Percentiles rank a stretch among this genome's conserved stretches.
These are phyloP conservation scores for Rhodotorula sp. DNA, from an alignment of 1,284 basidiomycete genomes.

Conservation along the genomic window DNA sequence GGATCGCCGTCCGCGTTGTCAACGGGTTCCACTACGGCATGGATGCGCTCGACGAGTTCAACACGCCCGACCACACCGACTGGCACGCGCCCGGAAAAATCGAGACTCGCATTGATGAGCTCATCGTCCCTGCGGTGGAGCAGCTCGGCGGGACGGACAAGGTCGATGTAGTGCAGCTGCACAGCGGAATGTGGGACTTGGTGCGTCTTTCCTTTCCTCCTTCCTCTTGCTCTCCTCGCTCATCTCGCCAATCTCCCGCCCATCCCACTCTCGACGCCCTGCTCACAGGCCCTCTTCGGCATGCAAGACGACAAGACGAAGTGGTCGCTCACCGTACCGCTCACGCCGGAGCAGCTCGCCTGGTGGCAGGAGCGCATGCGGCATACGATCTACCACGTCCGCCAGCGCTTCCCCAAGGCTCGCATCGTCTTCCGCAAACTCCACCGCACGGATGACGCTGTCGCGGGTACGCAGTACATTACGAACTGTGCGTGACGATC, in stretches of 20 bases:
- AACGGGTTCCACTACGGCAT: slow-evolving; percentile 44
- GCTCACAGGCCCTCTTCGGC: slow-evolving; percentile 37
- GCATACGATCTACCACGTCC: slow-evolving; percentile 35
- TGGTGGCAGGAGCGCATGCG: slow-evolving; percentile 44
- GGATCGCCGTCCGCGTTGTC: slow-evolving; percentile 32
- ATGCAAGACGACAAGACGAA: slow-evolving; percentile 43
- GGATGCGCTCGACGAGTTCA: slow-evolving; percentile 44
- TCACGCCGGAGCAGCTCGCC: slow-evolving; percentile 41
- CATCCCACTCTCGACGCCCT: too few relatives aligned
- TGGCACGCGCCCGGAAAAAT: slow-evolving; percentile 41
- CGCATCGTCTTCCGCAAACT: slow-evolving; percentile 40
- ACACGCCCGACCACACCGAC: slow-evolving; percentile 41
- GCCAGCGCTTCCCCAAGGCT: slow-evolving; percentile 33
- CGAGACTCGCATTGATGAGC: slow-evolving; percentile 36
- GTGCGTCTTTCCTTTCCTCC: slow-evolving; percentile 5
- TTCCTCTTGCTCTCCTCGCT: neutral
- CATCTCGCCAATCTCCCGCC: neutral
- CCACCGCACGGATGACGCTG: slow-evolving; percentile 38
- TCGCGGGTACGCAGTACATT: slow-evolving; percentile 41
- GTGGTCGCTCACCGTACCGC: slow-evolving; percentile 32
- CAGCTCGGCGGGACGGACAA: slow-evolving; percentile 39
- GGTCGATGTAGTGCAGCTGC: slow-evolving; percentile 36
- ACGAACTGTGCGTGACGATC: slow-evolving; percentile 34
- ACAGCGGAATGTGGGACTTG: slow-evolving; percentile 44
- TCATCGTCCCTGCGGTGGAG: slow-evolving; percentile 34